A percentile compares a stretch with the other conserved stretches of the same genome.
Conservation (phyloP, 2,329 filamentous ascomycete genomes). For the Fusarium newnesense region DNA sequence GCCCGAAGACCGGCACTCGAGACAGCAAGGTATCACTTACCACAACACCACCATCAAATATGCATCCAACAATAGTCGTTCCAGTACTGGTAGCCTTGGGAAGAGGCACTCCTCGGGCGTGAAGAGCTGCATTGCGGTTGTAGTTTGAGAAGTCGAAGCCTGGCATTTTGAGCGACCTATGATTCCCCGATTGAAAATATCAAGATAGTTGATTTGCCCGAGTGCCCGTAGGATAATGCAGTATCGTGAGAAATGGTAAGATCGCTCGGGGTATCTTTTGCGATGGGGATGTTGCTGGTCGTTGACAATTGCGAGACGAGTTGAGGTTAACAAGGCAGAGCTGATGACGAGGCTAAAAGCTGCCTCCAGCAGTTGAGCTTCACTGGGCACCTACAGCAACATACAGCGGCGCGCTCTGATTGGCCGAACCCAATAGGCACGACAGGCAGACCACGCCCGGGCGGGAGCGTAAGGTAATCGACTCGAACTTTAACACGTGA, state of each 20-base stretch:
- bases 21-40: constrained; percentile 59
- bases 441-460: neutral
- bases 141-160: constrained; percentile 99
- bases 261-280: constrained; percentile 38
- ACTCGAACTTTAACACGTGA: constrained; percentile 42
- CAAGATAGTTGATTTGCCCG: constrained; percentile 2
- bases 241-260: constrained; percentile 18
- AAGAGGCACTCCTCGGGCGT: constrained; percentile 91
- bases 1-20: neutral
- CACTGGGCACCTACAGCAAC: constrained; percentile 22
- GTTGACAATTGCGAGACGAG: constrained; percentile 21
- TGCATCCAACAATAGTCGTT: constrained; percentile 97
- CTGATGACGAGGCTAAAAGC: constrained; percentile 67
- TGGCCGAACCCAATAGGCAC: constrained; percentile 28
- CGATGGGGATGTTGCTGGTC: constrained; percentile 34
- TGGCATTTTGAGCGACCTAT: constrained; percentile 72
- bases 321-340: constrained; percentile 47
- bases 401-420: constrained; percentile 34
- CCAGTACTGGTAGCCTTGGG: constrained; percentile 98
- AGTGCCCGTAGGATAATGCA: neutral
- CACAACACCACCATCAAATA: constrained; percentile 96
- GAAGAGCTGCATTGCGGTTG: constrained; percentile 97
- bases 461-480: too few relatives aligned
- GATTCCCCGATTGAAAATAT: constrained; percentile 22
- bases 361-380: constrained; percentile 54